phyloP scores from a whole-genome alignment of 352 stramenopile genomes.

The Globisporangium radiosum region DNA sequence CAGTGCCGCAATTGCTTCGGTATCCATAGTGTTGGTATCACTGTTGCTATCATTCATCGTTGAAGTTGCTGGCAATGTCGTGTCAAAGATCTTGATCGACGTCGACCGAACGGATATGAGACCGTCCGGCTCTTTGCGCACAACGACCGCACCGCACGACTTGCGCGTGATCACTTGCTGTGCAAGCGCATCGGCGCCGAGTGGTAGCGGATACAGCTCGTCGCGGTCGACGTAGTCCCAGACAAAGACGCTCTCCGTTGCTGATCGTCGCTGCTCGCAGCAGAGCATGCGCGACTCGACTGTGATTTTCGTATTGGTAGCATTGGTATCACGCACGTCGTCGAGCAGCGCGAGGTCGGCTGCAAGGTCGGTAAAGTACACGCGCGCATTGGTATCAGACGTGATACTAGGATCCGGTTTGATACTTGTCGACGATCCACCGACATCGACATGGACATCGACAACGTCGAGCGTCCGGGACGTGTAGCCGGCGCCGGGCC shows the following conservation, averaged over 20 bases:
- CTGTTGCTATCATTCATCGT: background rate
- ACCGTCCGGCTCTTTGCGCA: constrained; percentile 29
- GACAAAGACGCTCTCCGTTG: constrained; percentile 31
- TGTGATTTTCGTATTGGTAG: constrained; percentile 20
- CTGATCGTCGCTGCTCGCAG: constrained; percentile 21
- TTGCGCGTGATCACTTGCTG: constrained; percentile 36
- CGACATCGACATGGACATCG: constrained; percentile 3
- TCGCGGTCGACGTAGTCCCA: constrained; percentile 74
- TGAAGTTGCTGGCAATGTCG: constrained; percentile 18
- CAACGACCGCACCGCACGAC: constrained; percentile 37
- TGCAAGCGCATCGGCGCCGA: constrained; percentile 6
- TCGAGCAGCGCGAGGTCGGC: constrained; percentile 35
- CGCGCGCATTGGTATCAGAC: constrained; percentile 14
- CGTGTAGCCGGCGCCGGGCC: constrained; percentile 31
- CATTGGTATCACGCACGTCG: constrained; percentile 13
- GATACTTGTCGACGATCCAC: no score
- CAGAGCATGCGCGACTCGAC: constrained; percentile 59
- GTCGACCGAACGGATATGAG: constrained; percentile 54
- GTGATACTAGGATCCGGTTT: no score
- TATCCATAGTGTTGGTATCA: constrained; percentile 10
- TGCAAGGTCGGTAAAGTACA: constrained; percentile 45
- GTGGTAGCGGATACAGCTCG: constrained; percentile 30
- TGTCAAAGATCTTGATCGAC: constrained; percentile 51
- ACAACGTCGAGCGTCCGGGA: constrained; percentile 29
- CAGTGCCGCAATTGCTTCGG: constrained; percentile 27